These are phyloP conservation scores for Sutorius eximius DNA, from an alignment of 1,284 basidiomycete genomes.

Conservation along the genomic window DNA sequence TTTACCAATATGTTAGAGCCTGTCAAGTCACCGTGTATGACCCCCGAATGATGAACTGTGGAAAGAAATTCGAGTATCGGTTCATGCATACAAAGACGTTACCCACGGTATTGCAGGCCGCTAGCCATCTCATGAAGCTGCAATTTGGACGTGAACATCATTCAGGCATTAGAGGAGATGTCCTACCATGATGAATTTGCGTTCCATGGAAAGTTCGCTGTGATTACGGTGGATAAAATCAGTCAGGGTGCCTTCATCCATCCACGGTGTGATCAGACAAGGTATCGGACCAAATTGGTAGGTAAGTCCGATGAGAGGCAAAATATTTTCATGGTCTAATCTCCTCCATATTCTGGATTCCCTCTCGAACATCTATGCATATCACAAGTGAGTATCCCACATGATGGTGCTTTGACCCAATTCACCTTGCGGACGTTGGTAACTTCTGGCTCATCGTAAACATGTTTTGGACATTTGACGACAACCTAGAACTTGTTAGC, in stretches of 20 bases:
- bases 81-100: neutral
- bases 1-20: slow-evolving; percentile 14
- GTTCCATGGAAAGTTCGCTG: slow-evolving; percentile 1
- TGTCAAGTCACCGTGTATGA: slow-evolving; percentile 17
- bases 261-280: slow-evolving; percentile 11
- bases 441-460: neutral
- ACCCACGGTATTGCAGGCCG: slow-evolving; percentile 14
- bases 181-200: slow-evolving; percentile 5
- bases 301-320: slow-evolving; percentile 11
- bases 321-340: slow-evolving; percentile 8
- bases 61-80: neutral
- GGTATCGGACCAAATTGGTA: slow-evolving; percentile 8
- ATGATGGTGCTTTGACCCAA: neutral
- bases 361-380: slow-evolving; percentile 7
- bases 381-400: neutral
- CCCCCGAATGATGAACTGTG: slow-evolving; percentile 9
- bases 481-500: slow-evolving; percentile 5
- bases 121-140: slow-evolving; percentile 14
- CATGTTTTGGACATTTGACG: slow-evolving; percentile 11
- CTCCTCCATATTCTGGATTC: slow-evolving; percentile 5
- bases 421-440: slow-evolving; percentile 10
- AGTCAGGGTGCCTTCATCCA: slow-evolving; percentile 10
- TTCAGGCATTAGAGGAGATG: neutral
- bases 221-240: slow-evolving; percentile 9
- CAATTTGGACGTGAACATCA: neutral